A percentile compares a stretch with the other conserved stretches of the same genome.
These are phyloP conservation scores for Picea sitchensis DNA, from an alignment of 75 land plant genomes.

Conservation along the genomic window DNA sequence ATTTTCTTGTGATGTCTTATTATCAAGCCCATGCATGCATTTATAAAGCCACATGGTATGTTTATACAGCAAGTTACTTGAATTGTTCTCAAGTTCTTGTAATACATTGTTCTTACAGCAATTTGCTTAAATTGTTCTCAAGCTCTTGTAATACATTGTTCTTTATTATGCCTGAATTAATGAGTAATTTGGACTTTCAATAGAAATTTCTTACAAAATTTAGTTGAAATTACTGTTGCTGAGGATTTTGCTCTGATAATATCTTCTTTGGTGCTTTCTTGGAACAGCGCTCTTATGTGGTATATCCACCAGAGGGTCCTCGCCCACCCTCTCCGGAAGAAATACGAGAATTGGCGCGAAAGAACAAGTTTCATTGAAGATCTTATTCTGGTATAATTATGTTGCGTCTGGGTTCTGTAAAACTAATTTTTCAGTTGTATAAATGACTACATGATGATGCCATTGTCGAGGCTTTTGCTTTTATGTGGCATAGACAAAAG, in stretches of 20 bases:
- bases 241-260: neutral
- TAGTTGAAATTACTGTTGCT: neutral
- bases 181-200: no score
- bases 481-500: neutral
- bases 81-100: no score
- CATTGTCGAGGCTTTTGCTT: neutral
- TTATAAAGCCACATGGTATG: no score
- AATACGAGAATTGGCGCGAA: conserved; percentile 69
- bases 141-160: no score
- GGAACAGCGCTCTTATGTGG: conserved; percentile 70
- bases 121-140: no score
- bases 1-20: no score
- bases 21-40: no score
- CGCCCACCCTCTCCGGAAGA: conserved; percentile 85
- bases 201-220: no score
- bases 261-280: neutral
- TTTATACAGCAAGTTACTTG: no score
- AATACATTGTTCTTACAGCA: no score
- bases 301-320: conserved; percentile 85
- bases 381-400: neutral
- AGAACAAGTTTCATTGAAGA: conserved; percentile 12
- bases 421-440: neutral
- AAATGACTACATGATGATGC: neutral
- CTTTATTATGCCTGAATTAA: no score
- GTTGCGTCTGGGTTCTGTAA: neutral